These are phyloP conservation scores for Anisogramma anomala DNA, from an alignment of 2,329 filamentous ascomycete species.

Conservation along the genomic window DNA sequence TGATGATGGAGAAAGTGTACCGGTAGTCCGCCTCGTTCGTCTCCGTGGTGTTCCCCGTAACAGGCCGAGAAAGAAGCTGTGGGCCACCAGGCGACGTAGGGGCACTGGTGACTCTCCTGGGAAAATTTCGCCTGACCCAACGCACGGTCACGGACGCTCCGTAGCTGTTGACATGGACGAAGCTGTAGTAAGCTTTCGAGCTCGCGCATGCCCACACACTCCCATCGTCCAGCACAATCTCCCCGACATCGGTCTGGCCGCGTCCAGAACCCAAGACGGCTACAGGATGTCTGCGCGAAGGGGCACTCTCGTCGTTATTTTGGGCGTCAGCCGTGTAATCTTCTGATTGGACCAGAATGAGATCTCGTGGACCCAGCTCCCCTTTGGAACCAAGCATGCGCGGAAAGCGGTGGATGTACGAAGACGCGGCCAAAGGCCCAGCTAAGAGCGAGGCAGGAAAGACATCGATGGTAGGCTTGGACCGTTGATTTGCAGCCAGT, in stretches of 20 bases:
- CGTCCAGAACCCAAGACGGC: slow-evolving; percentile 56
- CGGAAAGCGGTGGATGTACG: slow-evolving; percentile 49
- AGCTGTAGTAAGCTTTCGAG: slow-evolving; percentile 52
- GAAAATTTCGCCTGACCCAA: slow-evolving; percentile 48
- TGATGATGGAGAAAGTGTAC: slow-evolving; percentile 69
- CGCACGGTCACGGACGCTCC: slow-evolving; percentile 51
- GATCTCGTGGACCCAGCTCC: slow-evolving; percentile 54
- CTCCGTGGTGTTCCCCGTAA: slow-evolving; percentile 17
- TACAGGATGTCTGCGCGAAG: slow-evolving; percentile 37
- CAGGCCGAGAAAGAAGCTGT: neutral
- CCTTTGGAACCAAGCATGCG: slow-evolving; percentile 52
- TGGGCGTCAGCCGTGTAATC: slow-evolving; percentile 40
- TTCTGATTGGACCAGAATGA: slow-evolving; percentile 62
- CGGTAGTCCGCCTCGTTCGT: slow-evolving; percentile 18
- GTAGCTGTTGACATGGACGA: slow-evolving; percentile 45
- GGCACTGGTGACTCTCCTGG: slow-evolving; percentile 17
- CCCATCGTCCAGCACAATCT: slow-evolving; percentile 57
- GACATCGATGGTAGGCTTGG: slow-evolving; percentile 60
- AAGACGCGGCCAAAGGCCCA: slow-evolving; percentile 44
- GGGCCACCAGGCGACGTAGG: slow-evolving; percentile 8
- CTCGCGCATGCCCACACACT: slow-evolving; percentile 45
- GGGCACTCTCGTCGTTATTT: slow-evolving; percentile 27
- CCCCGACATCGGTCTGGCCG: slow-evolving; percentile 40
- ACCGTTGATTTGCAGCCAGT: slow-evolving; percentile 45
- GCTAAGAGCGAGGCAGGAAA: slow-evolving; percentile 54